Evolutionary conservation across 805 yeast species (phyloP).

Genomic region (Ogataea philodendri): DNA sequence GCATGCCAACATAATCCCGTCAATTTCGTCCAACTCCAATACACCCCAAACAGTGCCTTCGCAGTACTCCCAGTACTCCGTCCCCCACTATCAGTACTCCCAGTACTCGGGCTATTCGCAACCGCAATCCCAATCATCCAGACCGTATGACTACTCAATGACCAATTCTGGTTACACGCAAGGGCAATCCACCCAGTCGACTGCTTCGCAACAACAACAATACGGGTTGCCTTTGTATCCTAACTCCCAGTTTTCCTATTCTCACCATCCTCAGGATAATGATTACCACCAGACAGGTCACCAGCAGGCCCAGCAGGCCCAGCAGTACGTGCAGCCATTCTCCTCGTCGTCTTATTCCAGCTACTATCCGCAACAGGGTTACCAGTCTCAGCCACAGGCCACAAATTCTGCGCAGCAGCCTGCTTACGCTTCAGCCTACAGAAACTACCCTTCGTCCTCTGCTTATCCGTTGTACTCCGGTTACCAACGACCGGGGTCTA

Average conservation of each 20-base stretch:
- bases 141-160: constrained; percentile 23
- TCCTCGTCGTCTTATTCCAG: constrained; percentile 15
- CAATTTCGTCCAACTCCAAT: constrained; percentile 15
- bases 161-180: constrained; percentile 16
- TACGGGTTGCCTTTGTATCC: constrained; percentile 20
- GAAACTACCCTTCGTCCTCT: constrained; percentile 19
- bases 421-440: constrained; percentile 18
- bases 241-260: constrained; percentile 20
- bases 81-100: constrained; percentile 24
- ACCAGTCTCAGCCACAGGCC: constrained; percentile 19
- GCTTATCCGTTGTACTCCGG: constrained; percentile 20
- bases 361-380: constrained; percentile 21
- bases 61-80: constrained; percentile 22
- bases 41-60: constrained; percentile 15
- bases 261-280: constrained; percentile 22
- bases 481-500: constrained; percentile 17
- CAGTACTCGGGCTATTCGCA: constrained; percentile 19
- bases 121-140: constrained; percentile 14
- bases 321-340: constrained; percentile 22
- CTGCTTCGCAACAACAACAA: constrained; percentile 20
- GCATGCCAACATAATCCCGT: constrained; percentile 17
- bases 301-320: constrained; percentile 18
- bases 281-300: constrained; percentile 21
- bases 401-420: constrained; percentile 18
- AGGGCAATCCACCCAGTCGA: constrained; percentile 15